Base-by-base conservation (phyloP, 208 protist genomes). In the Trypanosoma boissoni region DNA sequence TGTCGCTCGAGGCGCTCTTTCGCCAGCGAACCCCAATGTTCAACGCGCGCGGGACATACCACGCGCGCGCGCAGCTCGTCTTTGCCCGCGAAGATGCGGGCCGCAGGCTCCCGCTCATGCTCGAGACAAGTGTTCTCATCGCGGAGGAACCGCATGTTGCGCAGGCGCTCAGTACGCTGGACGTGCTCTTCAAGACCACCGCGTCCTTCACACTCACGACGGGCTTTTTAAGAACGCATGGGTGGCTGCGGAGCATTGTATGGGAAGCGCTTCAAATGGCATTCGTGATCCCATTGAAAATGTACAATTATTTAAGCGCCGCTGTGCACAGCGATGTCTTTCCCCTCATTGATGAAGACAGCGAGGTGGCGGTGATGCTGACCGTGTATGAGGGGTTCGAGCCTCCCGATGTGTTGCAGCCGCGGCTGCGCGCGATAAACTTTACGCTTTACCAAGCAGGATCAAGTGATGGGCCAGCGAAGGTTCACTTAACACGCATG, bases 401-500 rank as follows among this genome's bases (percentile, higher is more conserved):
- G 4, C 85, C 85, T 1, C 85, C 85, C 7, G 31, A 78, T 1
- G 7, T 59, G 3, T 46, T 92, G 34, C 85, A 86, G 62, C 56
- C 66, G 5, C 72, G 76, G 23, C 65, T 92, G 36, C 80, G 85
- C 31, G 85, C 85, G 0, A 81, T 92, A 46, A 92, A 92, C 57
- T 78, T 92, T 53, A 85, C 85, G 0, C 45, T 87, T 12, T 86
- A 86, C 58, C 77, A 87, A 52, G 29, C 68, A 1, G 45, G 44
- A 21, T 60, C 51, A 3, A 32, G 41, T 14, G 14, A 7, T 2
- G 3, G 1, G 24, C n/a, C n/a, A n/a, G n/a, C 18, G 0, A 54
- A 72, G 14, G 60, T 74, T 16, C 75, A 67, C 20, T 56, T 92
- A 29, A 76, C 63, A 6, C 80, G 78, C 3, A 58, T 86, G 59